These are phyloP conservation scores for Lomentospora prolificans DNA, from an alignment of 2,329 filamentous ascomycete genomes.

Conservation along the genomic window DNA sequence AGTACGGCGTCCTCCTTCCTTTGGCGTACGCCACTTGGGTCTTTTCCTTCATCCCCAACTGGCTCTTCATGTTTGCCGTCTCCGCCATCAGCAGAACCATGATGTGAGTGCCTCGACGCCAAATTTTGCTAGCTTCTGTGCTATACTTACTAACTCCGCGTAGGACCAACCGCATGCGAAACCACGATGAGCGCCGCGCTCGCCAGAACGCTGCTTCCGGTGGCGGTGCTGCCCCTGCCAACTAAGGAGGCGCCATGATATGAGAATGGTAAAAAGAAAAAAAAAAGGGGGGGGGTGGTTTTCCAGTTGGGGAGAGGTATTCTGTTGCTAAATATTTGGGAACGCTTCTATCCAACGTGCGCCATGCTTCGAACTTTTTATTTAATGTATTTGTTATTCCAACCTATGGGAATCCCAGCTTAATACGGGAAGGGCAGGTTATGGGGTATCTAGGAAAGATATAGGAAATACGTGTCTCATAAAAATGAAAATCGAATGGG, in stretches of 20 bases:
- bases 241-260: background rate
- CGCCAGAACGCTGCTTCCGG: conserved; percentile 1
- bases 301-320: background rate
- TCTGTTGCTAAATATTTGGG: background rate
- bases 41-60: conserved; percentile 58
- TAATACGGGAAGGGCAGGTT: background rate
- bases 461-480: background rate
- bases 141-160: conserved; percentile 15
- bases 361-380: conserved; percentile 9
- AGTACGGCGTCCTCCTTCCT: conserved; percentile 52
- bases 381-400: conserved; percentile 10
- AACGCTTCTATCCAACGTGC: background rate
- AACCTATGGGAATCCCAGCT: conserved; percentile 8
- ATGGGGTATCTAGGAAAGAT: conserved; percentile 2
- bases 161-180: conserved; percentile 28
- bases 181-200: background rate
- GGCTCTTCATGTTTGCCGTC: conserved; percentile 68
- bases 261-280: background rate
- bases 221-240: background rate
- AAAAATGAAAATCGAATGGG: too few species aligned
- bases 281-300: too few species aligned
- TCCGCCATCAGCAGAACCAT: conserved; percentile 64
- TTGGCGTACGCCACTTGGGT: conserved; percentile 60
- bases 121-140: background rate
- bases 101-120: too few species aligned